Evolutionary conservation across 768 basidiomycete genomes (phyloP).

Genomic region (Amanita inopinata): DNA sequence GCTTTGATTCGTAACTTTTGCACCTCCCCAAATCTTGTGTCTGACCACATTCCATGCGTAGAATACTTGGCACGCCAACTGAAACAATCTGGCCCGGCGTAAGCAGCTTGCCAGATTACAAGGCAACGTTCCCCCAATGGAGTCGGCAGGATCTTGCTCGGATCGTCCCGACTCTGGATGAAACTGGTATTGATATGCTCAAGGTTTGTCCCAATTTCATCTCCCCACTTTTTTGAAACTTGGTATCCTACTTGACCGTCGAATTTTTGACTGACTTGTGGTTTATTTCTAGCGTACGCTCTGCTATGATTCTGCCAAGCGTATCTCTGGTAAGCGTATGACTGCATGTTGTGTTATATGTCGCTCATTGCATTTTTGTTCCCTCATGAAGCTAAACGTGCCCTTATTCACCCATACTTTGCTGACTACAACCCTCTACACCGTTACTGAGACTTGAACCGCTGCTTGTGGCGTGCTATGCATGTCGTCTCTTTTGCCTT

Average conservation of each 20-base stretch:
- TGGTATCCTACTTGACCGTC: no score
- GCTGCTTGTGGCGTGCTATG: neutral
- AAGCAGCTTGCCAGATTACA: slow-evolving; percentile 84
- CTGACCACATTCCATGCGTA: slow-evolving; percentile 20
- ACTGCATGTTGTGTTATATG: neutral
- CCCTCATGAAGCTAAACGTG: slow-evolving; percentile 43
- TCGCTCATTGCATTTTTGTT: slow-evolving; percentile 37
- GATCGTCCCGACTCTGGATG: slow-evolving; percentile 64
- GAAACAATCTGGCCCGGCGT: slow-evolving; percentile 93
- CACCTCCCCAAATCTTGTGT: neutral
- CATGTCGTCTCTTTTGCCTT: neutral
- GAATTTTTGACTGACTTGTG: neutral
- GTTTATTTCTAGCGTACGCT: slow-evolving; percentile 43
- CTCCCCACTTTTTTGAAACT: neutral
- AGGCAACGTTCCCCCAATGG: slow-evolving; percentile 96
- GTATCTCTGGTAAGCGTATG: slow-evolving; percentile 70
- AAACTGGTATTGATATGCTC: slow-evolving; percentile 70
- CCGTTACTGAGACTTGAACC: slow-evolving; percentile 4
- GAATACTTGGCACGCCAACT: slow-evolving; percentile 89
- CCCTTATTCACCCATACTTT: slow-evolving; percentile 41
- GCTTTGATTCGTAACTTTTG: slow-evolving; percentile 36
- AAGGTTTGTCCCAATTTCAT: slow-evolving; percentile 33
- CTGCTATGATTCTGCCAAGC: slow-evolving; percentile 82
- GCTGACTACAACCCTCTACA: slow-evolving; percentile 25
- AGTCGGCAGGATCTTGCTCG: slow-evolving; percentile 57